Evolutionary conservation across 768 basidiomycete species (phyloP), one percentile per base, ranked within the genome.

Genomic region (Galerina marginata): DNA sequence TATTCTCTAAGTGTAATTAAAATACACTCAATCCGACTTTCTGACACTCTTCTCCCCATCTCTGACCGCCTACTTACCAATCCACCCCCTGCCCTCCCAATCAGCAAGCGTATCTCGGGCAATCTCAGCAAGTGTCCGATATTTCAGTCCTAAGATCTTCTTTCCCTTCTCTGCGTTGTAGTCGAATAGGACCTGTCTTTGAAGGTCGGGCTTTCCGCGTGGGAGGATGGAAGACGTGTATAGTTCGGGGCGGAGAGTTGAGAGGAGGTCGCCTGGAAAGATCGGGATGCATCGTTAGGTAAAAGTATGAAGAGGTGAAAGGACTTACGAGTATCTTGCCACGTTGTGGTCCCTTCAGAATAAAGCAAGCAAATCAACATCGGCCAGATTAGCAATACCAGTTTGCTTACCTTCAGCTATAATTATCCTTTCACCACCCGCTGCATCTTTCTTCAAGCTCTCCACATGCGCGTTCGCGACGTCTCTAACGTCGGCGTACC

Each of bases 361-460:
- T 48, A 0, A 33, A 33, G 12, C 11, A 29, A 12, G 1, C 9
- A 14, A 1, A 25, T 53, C n/a, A 53, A 4, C 29, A 33, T 7
- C 5, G 29, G 29, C 6, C 29, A 6, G 29, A n/a, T n/a, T n/a
- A n/a, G n/a, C n/a, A n/a, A 29, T 6, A 6, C 29, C 3, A 33
- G 29, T 33, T 2, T 33, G 29, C 29, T 33, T 39, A 51, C 61
- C 61, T 50, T 38, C 33, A 9, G 49, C 51, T 2, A 85, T 62
- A 64, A 89, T 78, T 65, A 89, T 80, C 37, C 89, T 76, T 54
- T 89, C 77, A 2, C 83, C 83, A 4, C 79, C 80, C 0, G 86
- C 87, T 3, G 74, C 79, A 15, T 78, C 74, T 53, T 76, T 80
- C 48, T 77, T 77, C 33, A 91, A 69, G 4, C 85, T 83, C 9